A percentile compares a stretch with the other conserved stretches of the same genome.
phyloP scores from a whole-genome alignment of 106 monocot genomes.

The Gastrodia elata region DNA sequence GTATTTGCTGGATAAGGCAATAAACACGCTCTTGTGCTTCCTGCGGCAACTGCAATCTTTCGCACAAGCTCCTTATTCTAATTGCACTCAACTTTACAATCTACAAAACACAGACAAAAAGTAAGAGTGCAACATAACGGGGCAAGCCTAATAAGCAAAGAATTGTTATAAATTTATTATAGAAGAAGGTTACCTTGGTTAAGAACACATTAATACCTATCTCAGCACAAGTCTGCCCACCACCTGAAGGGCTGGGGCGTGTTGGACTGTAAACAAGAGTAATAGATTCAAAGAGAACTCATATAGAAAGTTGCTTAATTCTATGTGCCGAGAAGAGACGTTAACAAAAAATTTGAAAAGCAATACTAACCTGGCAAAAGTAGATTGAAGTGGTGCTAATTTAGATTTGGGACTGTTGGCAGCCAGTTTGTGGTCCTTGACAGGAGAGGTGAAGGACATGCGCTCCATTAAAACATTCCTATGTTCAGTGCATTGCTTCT shows the following conservation, averaged over 20 bases:
- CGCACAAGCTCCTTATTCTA: constrained; percentile 85
- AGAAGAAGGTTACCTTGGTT: constrained; percentile 44
- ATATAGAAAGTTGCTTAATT: background rate
- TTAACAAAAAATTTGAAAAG: background rate
- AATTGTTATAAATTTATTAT: background rate
- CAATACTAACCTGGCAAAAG: constrained; percentile 68
- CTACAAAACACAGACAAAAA: constrained; percentile 19
- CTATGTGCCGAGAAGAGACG: background rate
- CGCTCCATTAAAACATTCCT: constrained; percentile 62
- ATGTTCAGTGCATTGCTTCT: constrained; percentile 46
- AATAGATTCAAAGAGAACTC: background rate
- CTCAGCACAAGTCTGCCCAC: constrained; percentile 86
- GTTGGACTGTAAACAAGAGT: constrained; percentile 59
- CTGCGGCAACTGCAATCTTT: constrained; percentile 65
- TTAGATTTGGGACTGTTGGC: constrained; percentile 52
- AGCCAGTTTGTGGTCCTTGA: constrained; percentile 46
- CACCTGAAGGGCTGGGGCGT: constrained; percentile 66
- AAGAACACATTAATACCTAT: constrained; percentile 83
- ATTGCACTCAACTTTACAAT: constrained; percentile 75
- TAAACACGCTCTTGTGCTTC: constrained; percentile 67
- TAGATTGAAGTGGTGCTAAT: constrained; percentile 80
- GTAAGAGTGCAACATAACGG: background rate
- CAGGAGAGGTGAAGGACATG: constrained; percentile 72
- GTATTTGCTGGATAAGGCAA: constrained; percentile 71
- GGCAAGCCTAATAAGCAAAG: background rate